Evolutionary conservation across 345 rosid species (phyloP).

Genomic region (Corymbia maculata): DNA sequence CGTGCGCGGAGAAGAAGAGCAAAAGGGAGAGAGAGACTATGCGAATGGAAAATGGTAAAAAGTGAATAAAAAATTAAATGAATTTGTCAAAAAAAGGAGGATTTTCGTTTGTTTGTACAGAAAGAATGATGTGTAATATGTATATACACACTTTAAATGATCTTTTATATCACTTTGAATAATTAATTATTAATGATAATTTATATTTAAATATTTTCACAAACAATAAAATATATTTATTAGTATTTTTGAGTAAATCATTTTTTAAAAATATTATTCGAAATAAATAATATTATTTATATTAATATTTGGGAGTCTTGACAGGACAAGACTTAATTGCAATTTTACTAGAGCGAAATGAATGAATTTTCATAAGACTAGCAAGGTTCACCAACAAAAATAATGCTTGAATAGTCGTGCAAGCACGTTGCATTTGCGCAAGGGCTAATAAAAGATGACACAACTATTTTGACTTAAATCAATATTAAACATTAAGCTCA

Average conservation of each 20-base stretch:
- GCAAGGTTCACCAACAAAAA: neutral
- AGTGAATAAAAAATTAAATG: neutral
- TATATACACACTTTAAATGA: too few species aligned
- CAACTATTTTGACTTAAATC: neutral
- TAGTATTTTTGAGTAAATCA: too few species aligned
- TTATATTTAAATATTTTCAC: too few species aligned
- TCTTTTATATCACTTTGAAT: too few species aligned
- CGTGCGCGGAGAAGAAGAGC: neutral
- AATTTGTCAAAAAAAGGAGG: neutral
- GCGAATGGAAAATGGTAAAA: neutral
- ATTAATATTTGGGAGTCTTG: too few species aligned
- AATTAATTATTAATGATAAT: too few species aligned
- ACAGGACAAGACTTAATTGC: neutral
- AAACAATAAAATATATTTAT: too few species aligned
- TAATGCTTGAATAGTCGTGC: neutral
- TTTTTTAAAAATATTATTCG: too few species aligned
- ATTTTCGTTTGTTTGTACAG: neutral
- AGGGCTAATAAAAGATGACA: neutral
- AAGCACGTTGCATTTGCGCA: neutral
- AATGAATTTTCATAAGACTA: neutral
- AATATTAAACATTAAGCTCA: too few species aligned
- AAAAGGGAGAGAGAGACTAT: neutral
- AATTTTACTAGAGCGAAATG: neutral
- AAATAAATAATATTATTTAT: too few species aligned
- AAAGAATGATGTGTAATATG: too few species aligned